A percentile compares a stretch with the other conserved stretches of the same genome.
Conservation (phyloP, 306 rosid species). For the Cajanus cajan region DNA sequence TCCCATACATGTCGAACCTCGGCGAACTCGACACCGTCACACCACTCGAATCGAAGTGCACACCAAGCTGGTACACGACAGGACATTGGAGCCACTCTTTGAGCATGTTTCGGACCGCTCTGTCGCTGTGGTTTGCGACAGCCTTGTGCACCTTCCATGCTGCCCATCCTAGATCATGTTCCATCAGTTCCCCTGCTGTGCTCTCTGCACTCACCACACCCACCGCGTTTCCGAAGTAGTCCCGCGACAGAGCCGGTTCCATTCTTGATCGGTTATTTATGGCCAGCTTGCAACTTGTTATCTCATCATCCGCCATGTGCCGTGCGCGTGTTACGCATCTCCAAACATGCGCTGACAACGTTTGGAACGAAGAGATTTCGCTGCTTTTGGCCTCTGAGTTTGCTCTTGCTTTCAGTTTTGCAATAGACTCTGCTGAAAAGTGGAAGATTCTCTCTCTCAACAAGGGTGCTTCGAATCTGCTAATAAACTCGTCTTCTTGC, state of each 20-base stretch:
- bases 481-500: slow-evolving; percentile 40
- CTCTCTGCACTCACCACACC: background rate
- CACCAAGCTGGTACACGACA: background rate
- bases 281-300: slow-evolving; percentile 39
- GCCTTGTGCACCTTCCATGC: slow-evolving; percentile 51
- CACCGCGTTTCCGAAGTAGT: slow-evolving; percentile 49
- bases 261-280: slow-evolving; percentile 44
- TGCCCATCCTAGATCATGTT: slow-evolving; percentile 48
- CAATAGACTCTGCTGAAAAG: slow-evolving; percentile 49
- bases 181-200: slow-evolving; percentile 43
- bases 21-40: slow-evolving; percentile 56
- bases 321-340: slow-evolving; percentile 49
- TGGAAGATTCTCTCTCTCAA: slow-evolving; percentile 60
- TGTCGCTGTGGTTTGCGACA: slow-evolving; percentile 29
- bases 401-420: slow-evolving; percentile 55
- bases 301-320: background rate
- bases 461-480: slow-evolving; percentile 41
- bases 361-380: slow-evolving; percentile 51
- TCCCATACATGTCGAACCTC: slow-evolving; percentile 50
- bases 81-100: slow-evolving; percentile 47
- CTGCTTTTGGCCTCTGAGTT: slow-evolving; percentile 34
- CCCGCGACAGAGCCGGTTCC: slow-evolving; percentile 36
- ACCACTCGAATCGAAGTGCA: slow-evolving; percentile 1
- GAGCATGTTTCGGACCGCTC: background rate
- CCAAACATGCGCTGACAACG: slow-evolving; percentile 59